Conservation (phyloP, 1,284 basidiomycete species). For the Sporisorium reilianum region DNA sequence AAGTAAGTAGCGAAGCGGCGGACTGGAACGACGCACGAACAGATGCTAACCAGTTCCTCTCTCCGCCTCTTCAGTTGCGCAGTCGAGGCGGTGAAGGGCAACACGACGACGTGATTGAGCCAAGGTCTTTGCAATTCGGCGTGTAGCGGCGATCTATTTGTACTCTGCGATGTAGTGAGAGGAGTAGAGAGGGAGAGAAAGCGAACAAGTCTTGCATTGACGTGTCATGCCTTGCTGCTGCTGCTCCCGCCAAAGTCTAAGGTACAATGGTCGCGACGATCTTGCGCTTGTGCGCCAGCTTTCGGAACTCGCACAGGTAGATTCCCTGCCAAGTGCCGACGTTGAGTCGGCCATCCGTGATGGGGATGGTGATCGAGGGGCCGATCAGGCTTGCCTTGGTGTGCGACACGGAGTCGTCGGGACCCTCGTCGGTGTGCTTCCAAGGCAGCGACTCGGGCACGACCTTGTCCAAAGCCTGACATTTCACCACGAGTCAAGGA, state of each 20-base stretch:
- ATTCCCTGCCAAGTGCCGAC: constrained; percentile 91
- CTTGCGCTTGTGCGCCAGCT: constrained; percentile 76
- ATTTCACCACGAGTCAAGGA: not conserved
- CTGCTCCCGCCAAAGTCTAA: constrained; percentile 6
- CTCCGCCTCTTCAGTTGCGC: not conserved
- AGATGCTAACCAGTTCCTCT: not conserved
- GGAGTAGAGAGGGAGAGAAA: not conserved
- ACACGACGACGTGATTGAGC: too few relatives aligned
- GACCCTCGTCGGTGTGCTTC: constrained; percentile 86
- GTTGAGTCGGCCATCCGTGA: constrained; percentile 83
- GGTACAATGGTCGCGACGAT: constrained; percentile 84
- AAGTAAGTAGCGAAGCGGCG: constrained; percentile 5
- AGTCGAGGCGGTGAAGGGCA: not conserved
- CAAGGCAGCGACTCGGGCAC: constrained; percentile 89
- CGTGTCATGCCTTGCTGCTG: not conserved
- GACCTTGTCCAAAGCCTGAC: constrained; percentile 75
- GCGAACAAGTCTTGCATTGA: not conserved
- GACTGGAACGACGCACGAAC: too few relatives aligned
- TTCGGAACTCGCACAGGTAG: constrained; percentile 84
- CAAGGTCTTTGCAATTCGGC: too few relatives aligned
- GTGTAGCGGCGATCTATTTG: too few relatives aligned
- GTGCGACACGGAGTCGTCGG: constrained; percentile 75
- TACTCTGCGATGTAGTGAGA: too few relatives aligned
- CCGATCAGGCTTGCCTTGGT: constrained; percentile 88
- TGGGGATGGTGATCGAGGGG: constrained; percentile 83